phyloP scores from a whole-genome alignment of 2,329 filamentous ascomycete species.

The Colletotrichum nymphaeae region DNA sequence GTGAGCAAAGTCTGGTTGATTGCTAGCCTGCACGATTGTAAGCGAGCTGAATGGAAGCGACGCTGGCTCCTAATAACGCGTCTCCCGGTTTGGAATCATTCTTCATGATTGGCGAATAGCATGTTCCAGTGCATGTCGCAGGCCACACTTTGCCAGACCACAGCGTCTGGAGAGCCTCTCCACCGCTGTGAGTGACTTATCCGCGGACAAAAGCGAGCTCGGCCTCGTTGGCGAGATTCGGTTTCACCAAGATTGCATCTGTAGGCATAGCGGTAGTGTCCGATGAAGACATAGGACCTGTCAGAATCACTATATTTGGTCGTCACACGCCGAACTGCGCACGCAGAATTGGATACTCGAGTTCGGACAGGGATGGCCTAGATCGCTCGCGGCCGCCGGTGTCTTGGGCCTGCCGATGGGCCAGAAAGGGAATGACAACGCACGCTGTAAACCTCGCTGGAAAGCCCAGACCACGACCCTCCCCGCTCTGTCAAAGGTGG shows the following conservation, averaged over 20 bases:
- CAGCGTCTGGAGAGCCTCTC: not conserved
- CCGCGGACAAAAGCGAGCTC: not conserved
- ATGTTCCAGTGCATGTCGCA: not conserved
- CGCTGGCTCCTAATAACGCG: not conserved
- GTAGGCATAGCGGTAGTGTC: not conserved
- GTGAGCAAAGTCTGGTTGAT: not conserved
- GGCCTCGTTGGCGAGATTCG: not conserved
- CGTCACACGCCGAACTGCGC: not conserved
- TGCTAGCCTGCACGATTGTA: not conserved
- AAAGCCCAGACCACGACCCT: not conserved
- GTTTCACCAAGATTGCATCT: not conserved
- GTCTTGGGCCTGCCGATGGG: not conserved
- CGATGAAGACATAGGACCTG: not conserved
- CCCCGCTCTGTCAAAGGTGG: not conserved
- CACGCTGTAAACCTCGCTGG: conserved; percentile 3
- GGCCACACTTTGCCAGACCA: not conserved
- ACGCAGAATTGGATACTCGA: not conserved
- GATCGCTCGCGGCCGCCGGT: not conserved
- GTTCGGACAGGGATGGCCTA: not conserved
- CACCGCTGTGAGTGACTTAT: not conserved
- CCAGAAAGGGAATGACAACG: not conserved
- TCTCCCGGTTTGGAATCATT: not conserved
- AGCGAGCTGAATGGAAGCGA: not conserved
- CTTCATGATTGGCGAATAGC: not conserved
- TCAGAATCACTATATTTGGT: not conserved